A percentile compares a stretch with the other conserved stretches of the same genome.
These are phyloP conservation scores for Tephrocybe sp. DNA, from an alignment of 768 basidiomycete species.

Conservation along the genomic window DNA sequence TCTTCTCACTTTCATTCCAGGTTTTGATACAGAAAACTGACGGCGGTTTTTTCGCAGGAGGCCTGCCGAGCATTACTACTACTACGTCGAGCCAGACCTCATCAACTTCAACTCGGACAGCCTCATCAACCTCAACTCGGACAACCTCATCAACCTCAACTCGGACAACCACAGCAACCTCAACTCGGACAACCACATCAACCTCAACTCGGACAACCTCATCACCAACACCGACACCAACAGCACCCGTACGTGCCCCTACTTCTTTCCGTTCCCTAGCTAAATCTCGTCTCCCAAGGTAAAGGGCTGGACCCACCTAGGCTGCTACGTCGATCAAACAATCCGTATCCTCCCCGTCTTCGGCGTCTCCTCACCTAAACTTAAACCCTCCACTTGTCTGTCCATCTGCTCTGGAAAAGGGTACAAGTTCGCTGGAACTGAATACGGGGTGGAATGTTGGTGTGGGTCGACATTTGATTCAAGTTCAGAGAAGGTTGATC, in stretches of 20 bases:
- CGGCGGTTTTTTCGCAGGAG: not conserved
- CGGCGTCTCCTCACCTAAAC: slow-evolving; percentile 16
- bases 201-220: not conserved
- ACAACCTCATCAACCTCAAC: not conserved
- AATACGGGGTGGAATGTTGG: slow-evolving; percentile 34
- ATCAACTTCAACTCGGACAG: slow-evolving; percentile 1
- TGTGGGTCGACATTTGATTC: slow-evolving; percentile 29
- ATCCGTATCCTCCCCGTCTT: slow-evolving; percentile 30
- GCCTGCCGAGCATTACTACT: slow-evolving; percentile 2
- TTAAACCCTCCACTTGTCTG: slow-evolving; percentile 32
- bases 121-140: slow-evolving; percentile 7
- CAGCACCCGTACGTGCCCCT: slow-evolving; percentile 13
- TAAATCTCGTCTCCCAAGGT: not conserved
- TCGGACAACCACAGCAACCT: not conserved
- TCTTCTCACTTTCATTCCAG: not conserved
- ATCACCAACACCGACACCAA: not conserved
- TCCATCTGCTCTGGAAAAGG: slow-evolving; percentile 25
- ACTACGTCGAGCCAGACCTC: not conserved
- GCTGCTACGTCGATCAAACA: slow-evolving; percentile 31
- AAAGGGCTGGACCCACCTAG: slow-evolving; percentile 26
- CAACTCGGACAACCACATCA: slow-evolving; percentile 6
- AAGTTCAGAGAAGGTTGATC: slow-evolving; percentile 22
- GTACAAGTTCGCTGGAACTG: slow-evolving; percentile 32
- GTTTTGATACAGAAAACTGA: not conserved
- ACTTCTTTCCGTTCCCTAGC: slow-evolving; percentile 5